These are phyloP conservation scores for Barnettozyma vustinii DNA, from an alignment of 805 yeast genomes.

Conservation along the genomic window DNA sequence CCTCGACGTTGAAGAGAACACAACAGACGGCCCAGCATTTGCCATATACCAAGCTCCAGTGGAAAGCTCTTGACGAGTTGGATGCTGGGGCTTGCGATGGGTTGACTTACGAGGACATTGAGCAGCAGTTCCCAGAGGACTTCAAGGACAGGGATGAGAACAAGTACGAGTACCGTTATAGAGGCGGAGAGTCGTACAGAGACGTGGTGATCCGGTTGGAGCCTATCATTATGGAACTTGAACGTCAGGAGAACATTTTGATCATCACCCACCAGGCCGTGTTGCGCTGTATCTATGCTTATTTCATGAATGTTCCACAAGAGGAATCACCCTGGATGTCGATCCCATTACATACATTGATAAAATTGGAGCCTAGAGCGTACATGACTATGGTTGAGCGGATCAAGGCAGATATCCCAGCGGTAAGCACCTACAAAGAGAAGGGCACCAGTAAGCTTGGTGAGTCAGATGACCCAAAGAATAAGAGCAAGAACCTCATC, in stretches of 20 bases:
- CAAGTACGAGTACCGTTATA: slow-evolving; percentile 90
- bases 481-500: slow-evolving; percentile 22
- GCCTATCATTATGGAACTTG: slow-evolving; percentile 97
- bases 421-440: slow-evolving; percentile 93
- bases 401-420: slow-evolving; percentile 94
- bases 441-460: slow-evolving; percentile 68
- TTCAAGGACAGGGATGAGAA: slow-evolving; percentile 93
- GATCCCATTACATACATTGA: slow-evolving; percentile 92
- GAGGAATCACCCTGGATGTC: slow-evolving; percentile 99
- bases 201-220: slow-evolving; percentile 93
- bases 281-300: slow-evolving; percentile 91
- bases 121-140: slow-evolving; percentile 81
- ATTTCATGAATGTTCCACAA: slow-evolving; percentile 97
- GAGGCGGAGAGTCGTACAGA: slow-evolving; percentile 96
- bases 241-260: slow-evolving; percentile 91
- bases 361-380: slow-evolving; percentile 92
- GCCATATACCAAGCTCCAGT: slow-evolving; percentile 76
- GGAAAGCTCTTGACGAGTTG: slow-evolving; percentile 96
- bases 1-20: slow-evolving; percentile 85
- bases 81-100: slow-evolving; percentile 99
- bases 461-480: slow-evolving; percentile 25
- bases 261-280: slow-evolving; percentile 98
- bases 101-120: slow-evolving; percentile 91
- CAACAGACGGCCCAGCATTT: slow-evolving; percentile 85
- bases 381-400: slow-evolving; percentile 83